Percentiles rank a stretch among this genome's conserved stretches.
Evolutionary conservation across 352 stramenopile genomes (phyloP).

Genomic region (Globisporangium camurandrum): DNA sequence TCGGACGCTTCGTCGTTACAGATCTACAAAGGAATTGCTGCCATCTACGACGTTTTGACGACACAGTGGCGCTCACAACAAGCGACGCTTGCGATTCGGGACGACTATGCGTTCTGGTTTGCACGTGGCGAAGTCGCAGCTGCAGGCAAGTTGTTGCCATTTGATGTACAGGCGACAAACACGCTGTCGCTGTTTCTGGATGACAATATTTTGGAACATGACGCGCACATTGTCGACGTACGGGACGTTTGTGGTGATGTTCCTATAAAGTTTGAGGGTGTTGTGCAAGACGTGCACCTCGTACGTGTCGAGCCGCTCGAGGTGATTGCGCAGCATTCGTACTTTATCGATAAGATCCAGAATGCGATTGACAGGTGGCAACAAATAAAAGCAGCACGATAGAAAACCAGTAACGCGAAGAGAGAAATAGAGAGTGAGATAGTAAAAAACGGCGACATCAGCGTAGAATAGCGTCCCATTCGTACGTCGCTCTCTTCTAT

Average conservation of each 20-base stretch:
- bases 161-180: slow-evolving; percentile 23
- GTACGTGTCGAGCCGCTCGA: slow-evolving; percentile 64
- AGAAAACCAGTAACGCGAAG: too few relatives aligned
- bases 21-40: slow-evolving; percentile 28
- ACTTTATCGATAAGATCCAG: slow-evolving; percentile 50
- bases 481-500: not conserved
- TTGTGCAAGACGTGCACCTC: slow-evolving; percentile 33
- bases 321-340: slow-evolving; percentile 33
- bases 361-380: slow-evolving; percentile 16
- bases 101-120: slow-evolving; percentile 79
- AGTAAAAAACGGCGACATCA: not conserved
- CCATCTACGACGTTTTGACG: slow-evolving; percentile 51
- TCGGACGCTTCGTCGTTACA: slow-evolving; percentile 8
- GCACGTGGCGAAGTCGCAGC: slow-evolving; percentile 33
- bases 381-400: slow-evolving; percentile 1
- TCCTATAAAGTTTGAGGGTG: slow-evolving; percentile 25
- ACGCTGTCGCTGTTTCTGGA: slow-evolving; percentile 71
- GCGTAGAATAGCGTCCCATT: too few relatives aligned
- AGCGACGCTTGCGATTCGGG: slow-evolving; percentile 56
- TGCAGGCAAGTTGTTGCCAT: slow-evolving; percentile 48
- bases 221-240: slow-evolving; percentile 70
- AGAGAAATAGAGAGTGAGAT: too few relatives aligned
- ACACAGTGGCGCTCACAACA: slow-evolving; percentile 35
- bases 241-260: slow-evolving; percentile 20
- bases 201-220: slow-evolving; percentile 62